A percentile compares a stretch with the other conserved stretches of the same genome.
These are phyloP conservation scores for Stachybotrys chartarum DNA, from an alignment of 2,329 filamentous ascomycete species.

Conservation along the genomic window DNA sequence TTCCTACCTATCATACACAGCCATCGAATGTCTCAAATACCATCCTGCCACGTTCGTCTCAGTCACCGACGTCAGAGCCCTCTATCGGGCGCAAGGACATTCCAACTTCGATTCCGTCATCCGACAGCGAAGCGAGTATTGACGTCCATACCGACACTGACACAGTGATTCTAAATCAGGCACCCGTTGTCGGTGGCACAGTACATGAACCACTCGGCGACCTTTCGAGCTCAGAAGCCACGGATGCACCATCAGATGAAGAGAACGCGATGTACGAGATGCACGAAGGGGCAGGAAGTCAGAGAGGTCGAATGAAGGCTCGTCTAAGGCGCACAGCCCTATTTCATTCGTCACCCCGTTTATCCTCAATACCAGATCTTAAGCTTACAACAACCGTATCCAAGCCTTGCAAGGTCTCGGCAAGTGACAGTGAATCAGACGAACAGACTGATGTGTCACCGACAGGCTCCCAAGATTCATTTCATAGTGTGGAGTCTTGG, in stretches of 20 bases:
- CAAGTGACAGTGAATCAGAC: slow-evolving; percentile 2
- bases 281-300: slow-evolving; percentile 22
- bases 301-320: slow-evolving; percentile 18
- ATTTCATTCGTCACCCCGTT: slow-evolving; percentile 19
- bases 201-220: background rate
- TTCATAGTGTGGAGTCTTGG: slow-evolving; percentile 48
- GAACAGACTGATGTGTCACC: slow-evolving; percentile 18
- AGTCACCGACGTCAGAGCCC: too few species aligned
- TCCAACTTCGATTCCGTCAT: too few species aligned
- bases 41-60: too few species aligned
- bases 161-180: too few species aligned
- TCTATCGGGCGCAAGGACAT: too few species aligned
- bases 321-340: slow-evolving; percentile 20
- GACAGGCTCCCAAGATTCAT: slow-evolving; percentile 36
- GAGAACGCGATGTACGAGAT: slow-evolving; percentile 2
- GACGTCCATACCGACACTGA: too few species aligned
- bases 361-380: slow-evolving; percentile 20
- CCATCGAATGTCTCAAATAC: too few species aligned
- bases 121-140: too few species aligned
- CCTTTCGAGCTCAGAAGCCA: background rate
- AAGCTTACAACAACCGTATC: slow-evolving; percentile 13
- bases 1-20: too few species aligned
- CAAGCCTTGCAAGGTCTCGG: background rate
- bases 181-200: background rate
- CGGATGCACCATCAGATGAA: background rate